Percentiles rank a stretch among this genome's conserved stretches.
Evolutionary conservation across 176 grass and related monocot genomes (phyloP).

Genomic region (Bolboschoenus planiculmis): DNA sequence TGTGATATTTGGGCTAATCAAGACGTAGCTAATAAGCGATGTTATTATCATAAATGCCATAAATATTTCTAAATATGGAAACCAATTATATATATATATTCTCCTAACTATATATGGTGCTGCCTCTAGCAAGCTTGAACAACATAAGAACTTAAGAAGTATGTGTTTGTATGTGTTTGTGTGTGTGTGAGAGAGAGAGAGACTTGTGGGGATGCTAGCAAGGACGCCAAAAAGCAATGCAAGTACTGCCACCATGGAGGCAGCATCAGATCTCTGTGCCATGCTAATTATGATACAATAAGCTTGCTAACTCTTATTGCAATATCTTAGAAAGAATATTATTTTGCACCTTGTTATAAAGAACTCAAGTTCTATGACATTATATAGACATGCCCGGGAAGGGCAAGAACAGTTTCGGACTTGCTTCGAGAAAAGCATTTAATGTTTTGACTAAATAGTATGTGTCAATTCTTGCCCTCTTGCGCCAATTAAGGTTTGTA

Average conservation of each 20-base stretch:
- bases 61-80: neutral
- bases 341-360: neutral
- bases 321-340: neutral
- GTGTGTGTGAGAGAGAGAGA: neutral
- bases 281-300: neutral
- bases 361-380: neutral
- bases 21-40: neutral
- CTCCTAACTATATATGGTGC: no score
- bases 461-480: neutral
- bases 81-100: no score
- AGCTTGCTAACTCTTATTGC: neutral
- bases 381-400: neutral
- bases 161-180: no score
- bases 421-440: no score
- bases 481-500: neutral
- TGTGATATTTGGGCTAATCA: neutral
- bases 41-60: neutral
- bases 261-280: neutral
- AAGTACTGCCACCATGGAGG: neutral
- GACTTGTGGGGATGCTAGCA: slow-evolving; percentile 25
- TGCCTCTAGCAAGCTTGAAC: neutral
- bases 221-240: slow-evolving; percentile 31
- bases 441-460: neutral
- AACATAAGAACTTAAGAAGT: neutral
- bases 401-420: neutral